These are phyloP conservation scores for Ilyonectria sp. DNA, from an alignment of 2,329 filamentous ascomycete genomes.

Conservation along the genomic window DNA sequence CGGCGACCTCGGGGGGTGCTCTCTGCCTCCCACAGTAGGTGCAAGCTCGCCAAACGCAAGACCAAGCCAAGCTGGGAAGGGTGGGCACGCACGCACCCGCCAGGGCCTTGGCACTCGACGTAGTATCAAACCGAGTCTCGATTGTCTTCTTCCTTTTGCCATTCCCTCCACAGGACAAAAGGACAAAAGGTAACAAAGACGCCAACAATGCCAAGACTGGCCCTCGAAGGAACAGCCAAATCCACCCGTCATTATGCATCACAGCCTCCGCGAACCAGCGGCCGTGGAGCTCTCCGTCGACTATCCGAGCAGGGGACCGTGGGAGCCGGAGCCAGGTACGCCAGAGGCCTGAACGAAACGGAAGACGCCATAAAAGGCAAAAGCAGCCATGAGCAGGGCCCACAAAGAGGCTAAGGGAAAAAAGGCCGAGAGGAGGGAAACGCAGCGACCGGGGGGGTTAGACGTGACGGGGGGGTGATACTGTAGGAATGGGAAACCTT, in stretches of 20 bases:
- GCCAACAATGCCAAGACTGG: not conserved
- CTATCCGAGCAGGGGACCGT: not conserved
- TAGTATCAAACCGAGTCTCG: not conserved
- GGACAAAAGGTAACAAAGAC: not conserved
- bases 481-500: not conserved
- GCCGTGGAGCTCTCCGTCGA: not conserved
- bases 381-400: not conserved
- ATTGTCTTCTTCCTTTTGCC: not conserved
- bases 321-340: not conserved
- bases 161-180: not conserved
- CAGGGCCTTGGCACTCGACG: not conserved
- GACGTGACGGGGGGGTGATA: not conserved
- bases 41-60: not conserved
- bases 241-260: not conserved
- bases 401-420: not conserved
- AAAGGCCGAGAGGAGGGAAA: not conserved
- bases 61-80: not conserved
- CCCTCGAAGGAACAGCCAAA: not conserved
- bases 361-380: conserved; percentile 6
- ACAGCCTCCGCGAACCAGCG: not conserved
- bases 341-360: not conserved
- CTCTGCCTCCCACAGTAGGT: not conserved
- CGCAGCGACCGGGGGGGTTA: not conserved
- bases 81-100: not conserved
- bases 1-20: not conserved